A percentile compares a stretch with the other conserved stretches of the same genome.
These are phyloP conservation scores for Aspergillus baeticus DNA, from an alignment of 495 filamentous ascomycete species.

Conservation along the genomic window DNA sequence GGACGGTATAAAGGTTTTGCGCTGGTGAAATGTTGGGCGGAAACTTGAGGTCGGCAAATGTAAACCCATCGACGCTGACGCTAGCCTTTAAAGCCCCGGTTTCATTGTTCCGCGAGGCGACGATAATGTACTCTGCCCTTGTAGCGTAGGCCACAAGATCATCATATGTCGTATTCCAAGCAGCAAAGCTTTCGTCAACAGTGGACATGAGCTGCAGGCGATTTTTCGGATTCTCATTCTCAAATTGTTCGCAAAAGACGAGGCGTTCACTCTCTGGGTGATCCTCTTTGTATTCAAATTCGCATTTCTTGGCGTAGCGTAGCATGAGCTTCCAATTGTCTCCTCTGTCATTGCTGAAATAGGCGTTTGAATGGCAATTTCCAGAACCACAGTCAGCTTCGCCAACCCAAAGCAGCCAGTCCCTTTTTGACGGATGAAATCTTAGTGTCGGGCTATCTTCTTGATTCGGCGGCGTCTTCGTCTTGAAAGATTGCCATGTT, in stretches of 20 bases:
- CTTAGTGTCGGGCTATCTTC: constrained; percentile 51
- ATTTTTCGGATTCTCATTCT: constrained; percentile 56
- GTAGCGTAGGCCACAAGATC: constrained; percentile 84
- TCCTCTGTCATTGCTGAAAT: constrained; percentile 70
- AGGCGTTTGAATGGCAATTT: constrained; percentile 68
- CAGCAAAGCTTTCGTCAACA: constrained; percentile 72
- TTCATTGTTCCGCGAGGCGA: constrained; percentile 69
- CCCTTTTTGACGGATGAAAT: constrained; percentile 78
- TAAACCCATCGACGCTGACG: constrained; percentile 77
- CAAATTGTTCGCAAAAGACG: constrained; percentile 76
- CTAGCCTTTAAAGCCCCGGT: constrained; percentile 70
- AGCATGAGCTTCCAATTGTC: constrained; percentile 69
- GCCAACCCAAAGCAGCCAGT: constrained; percentile 92
- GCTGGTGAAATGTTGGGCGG: constrained; percentile 77
- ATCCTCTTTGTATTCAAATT: constrained; percentile 72
- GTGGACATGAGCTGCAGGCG: constrained; percentile 63
- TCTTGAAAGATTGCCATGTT: constrained; percentile 65
- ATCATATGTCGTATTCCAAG: constrained; percentile 53
- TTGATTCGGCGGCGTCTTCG: constrained; percentile 43
- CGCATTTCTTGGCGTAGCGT: constrained; percentile 70
- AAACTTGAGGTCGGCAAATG: constrained; percentile 81
- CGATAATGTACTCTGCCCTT: constrained; percentile 93
- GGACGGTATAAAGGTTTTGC: constrained; percentile 82
- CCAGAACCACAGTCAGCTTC: constrained; percentile 52
- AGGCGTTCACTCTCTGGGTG: constrained; percentile 60